Conservation (phyloP, 2,329 filamentous ascomycete species). For the Phoma sp. region DNA sequence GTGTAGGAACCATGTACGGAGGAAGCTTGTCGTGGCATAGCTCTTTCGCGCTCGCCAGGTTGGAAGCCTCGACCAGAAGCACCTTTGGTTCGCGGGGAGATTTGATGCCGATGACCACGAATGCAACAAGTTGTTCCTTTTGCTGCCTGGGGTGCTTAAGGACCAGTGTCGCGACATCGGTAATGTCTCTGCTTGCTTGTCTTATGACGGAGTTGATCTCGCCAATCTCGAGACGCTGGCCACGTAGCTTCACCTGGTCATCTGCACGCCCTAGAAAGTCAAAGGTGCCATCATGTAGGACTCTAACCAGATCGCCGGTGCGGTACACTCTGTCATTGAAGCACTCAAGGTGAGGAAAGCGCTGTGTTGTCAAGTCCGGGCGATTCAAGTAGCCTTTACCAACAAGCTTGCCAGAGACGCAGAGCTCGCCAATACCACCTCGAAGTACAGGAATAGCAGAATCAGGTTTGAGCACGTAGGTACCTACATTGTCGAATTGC, state of each 20-base stretch:
- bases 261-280: conserved; percentile 88
- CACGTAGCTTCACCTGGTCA: conserved; percentile 89
- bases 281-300: conserved; percentile 80
- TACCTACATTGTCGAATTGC: conserved; percentile 86
- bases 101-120: conserved; percentile 54
- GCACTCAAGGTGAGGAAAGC: conserved; percentile 69
- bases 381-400: conserved; percentile 88
- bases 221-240: conserved; percentile 85
- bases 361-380: conserved; percentile 74
- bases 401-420: conserved; percentile 83
- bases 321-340: conserved; percentile 69
- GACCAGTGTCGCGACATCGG: conserved; percentile 79
- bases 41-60: conserved; percentile 43
- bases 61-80: conserved; percentile 23
- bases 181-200: conserved; percentile 61
- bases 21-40: conserved; percentile 75
- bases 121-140: conserved; percentile 84
- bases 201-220: conserved; percentile 89
- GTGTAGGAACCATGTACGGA: conserved; percentile 89
- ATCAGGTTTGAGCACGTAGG: conserved; percentile 74
- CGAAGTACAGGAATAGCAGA: conserved; percentile 74
- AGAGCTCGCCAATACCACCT: conserved; percentile 85
- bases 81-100: conserved; percentile 27
- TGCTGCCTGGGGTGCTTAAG: conserved; percentile 71
- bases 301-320: conserved; percentile 85